Evolutionary conservation across 208 protist species (phyloP).

Genomic region (Naegleria gruberi): DNA sequence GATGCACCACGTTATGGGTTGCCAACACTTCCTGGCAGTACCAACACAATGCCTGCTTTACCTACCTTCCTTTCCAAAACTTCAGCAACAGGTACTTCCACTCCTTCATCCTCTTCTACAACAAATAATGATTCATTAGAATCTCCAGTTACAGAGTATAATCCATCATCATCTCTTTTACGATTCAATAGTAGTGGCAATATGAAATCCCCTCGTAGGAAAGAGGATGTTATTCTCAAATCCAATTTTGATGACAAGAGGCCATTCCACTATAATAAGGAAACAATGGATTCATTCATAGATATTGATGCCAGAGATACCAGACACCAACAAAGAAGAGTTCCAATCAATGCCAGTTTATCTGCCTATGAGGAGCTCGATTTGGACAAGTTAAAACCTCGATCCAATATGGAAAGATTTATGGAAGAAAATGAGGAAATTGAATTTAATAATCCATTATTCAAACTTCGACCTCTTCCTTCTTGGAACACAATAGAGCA

Average conservation of each 20-base stretch:
- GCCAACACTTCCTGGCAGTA: neutral
- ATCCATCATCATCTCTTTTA: neutral
- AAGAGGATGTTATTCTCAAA: neutral
- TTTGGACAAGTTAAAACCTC: neutral
- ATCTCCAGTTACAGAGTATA: neutral
- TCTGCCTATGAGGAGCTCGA: neutral
- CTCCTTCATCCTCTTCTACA: neutral
- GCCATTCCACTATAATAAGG: neutral
- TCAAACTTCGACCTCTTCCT: neutral
- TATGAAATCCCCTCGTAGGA: neutral
- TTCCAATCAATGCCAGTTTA: neutral
- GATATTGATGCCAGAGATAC: neutral
- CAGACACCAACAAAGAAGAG: neutral
- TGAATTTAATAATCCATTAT: neutral
- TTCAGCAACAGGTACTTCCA: neutral
- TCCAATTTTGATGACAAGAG: neutral
- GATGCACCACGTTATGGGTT: neutral
- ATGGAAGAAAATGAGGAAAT: neutral
- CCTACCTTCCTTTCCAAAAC: neutral
- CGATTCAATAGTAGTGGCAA: neutral
- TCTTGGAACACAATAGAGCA: neutral
- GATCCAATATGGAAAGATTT: neutral
- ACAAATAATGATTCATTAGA: neutral
- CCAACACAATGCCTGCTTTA: neutral
- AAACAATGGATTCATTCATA: neutral